Evolutionary conservation across 2,329 filamentous ascomycete genomes (phyloP).

Genomic region (Xylariaceae sp.): DNA sequence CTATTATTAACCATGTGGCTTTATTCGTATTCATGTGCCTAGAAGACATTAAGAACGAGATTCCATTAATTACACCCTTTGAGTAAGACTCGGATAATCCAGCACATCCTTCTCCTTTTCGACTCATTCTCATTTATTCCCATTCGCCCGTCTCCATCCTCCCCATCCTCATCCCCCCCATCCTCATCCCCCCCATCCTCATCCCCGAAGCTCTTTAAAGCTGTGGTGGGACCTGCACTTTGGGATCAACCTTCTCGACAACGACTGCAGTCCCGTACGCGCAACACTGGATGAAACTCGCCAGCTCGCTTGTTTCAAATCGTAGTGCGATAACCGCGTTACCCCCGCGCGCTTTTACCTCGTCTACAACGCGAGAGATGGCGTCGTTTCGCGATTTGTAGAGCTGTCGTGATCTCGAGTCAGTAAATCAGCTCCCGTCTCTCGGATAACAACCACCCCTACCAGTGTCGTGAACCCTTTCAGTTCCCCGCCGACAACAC

Average conservation of each 20-base stretch:
- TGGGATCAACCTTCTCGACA: constrained; percentile 50
- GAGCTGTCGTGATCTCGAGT: constrained; percentile 31
- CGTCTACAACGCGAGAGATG: constrained; percentile 51
- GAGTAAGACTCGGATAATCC: no score
- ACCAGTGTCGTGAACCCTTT: constrained; percentile 55
- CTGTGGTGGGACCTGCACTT: constrained; percentile 18
- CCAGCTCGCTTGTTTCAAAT: constrained; percentile 54
- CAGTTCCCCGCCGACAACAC: constrained; percentile 56
- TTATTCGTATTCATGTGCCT: no score
- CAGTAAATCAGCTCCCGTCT: neutral
- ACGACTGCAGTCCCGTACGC: constrained; percentile 58
- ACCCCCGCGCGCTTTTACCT: constrained; percentile 54
- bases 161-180: no score
- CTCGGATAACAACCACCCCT: constrained; percentile 4
- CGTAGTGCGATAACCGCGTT: constrained; percentile 58
- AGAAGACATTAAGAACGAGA: no score
- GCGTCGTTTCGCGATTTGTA: constrained; percentile 57
- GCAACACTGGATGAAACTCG: constrained; percentile 54
- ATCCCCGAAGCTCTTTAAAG: no score
- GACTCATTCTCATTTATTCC: no score
- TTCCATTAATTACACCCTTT: no score
- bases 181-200: no score
- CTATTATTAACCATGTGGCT: no score
- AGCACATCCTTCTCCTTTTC: no score
- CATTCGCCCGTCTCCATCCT: no score